Conservation (phyloP, 2,329 filamentous ascomycete genomes). For the Escovopsis weberi region DNA sequence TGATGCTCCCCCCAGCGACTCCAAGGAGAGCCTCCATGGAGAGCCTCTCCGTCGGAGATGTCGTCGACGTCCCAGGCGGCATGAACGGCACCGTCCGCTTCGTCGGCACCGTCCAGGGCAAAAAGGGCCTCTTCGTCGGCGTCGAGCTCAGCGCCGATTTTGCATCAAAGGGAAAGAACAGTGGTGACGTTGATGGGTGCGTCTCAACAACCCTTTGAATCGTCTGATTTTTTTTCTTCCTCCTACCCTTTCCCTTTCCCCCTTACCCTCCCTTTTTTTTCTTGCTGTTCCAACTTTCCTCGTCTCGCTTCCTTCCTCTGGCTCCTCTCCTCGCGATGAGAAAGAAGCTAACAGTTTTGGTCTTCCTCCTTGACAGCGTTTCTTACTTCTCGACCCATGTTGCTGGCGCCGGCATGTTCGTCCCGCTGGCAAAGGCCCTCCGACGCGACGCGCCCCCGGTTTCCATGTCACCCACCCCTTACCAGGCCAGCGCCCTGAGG, state of each 20-base stretch:
- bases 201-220: constrained; percentile 10
- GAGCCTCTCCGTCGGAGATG: constrained; percentile 58
- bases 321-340: not conserved
- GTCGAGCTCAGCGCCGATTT: constrained; percentile 77
- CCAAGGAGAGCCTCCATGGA: constrained; percentile 36
- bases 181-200: constrained; percentile 88
- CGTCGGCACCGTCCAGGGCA: constrained; percentile 71
- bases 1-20: constrained; percentile 34
- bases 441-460: constrained; percentile 44
- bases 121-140: constrained; percentile 82
- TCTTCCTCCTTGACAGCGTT: constrained; percentile 25
- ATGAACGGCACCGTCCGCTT: constrained; percentile 89
- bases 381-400: constrained; percentile 70
- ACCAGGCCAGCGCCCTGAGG: constrained; percentile 39
- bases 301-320: not conserved
- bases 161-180: constrained; percentile 81
- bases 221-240: too few species aligned
- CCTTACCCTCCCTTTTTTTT: constrained; percentile 2
- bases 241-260: not conserved
- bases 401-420: constrained; percentile 80
- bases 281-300: not conserved
- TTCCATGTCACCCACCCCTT: constrained; percentile 54
- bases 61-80: constrained; percentile 81
- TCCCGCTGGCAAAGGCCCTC: constrained; percentile 69
- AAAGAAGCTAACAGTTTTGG: not conserved